Conservation (phyloP, 345 rosid species). For the Litchi chinensis region DNA sequence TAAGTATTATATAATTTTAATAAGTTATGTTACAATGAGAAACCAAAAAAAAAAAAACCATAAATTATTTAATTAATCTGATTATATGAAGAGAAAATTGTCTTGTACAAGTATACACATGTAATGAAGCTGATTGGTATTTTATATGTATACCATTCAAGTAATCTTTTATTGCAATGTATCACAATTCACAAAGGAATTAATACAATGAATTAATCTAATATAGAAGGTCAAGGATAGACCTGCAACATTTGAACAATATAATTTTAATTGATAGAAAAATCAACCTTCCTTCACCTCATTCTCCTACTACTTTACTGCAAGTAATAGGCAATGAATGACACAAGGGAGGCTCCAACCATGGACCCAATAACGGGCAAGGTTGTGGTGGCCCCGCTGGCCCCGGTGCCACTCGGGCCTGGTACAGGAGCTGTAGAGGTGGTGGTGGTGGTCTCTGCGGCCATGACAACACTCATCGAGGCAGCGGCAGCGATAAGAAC, state of each 20-base stretch:
- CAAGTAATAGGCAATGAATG: slow-evolving; percentile 62
- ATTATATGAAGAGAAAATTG: no score
- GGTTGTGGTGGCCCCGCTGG: slow-evolving; percentile 40
- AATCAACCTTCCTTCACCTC: background rate
- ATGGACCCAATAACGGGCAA: slow-evolving; percentile 62
- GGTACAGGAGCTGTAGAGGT: slow-evolving; percentile 47
- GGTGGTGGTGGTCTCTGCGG: slow-evolving; percentile 31
- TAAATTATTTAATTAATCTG: background rate
- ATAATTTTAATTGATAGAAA: background rate
- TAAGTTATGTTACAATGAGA: background rate
- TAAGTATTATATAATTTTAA: no score
- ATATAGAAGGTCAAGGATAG: background rate
- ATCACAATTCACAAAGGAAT: background rate
- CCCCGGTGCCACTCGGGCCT: slow-evolving; percentile 19
- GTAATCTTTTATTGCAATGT: slow-evolving; percentile 1
- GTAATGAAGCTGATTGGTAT: background rate
- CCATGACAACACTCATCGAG: slow-evolving; percentile 57
- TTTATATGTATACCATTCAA: background rate
- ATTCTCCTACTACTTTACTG: slow-evolving; percentile 32
- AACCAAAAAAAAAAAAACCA: no score
- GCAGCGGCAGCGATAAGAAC: slow-evolving; percentile 58
- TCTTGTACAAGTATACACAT: no score
- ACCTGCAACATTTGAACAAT: slow-evolving; percentile 12
- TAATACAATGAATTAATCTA: background rate
- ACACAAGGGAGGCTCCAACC: slow-evolving; percentile 62